These are phyloP conservation scores for Silene conica DNA, from an alignment of 148 eudicot genomes.

Conservation along the genomic window DNA sequence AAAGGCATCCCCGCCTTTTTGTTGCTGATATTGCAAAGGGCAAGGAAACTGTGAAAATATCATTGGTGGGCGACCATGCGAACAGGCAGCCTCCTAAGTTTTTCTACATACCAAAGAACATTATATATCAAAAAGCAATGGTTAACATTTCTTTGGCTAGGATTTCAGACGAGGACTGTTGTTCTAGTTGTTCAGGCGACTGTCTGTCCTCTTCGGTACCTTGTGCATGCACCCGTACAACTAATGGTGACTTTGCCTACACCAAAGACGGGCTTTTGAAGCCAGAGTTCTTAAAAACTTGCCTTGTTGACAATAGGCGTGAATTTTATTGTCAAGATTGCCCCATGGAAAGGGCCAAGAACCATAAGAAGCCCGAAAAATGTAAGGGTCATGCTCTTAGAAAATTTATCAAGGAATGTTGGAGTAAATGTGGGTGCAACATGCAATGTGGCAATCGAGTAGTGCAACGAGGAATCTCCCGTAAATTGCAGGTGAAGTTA, in stretches of 20 bases:
- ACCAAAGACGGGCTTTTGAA: conserved; percentile 52
- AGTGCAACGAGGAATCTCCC: conserved; percentile 54
- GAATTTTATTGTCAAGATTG: conserved; percentile 48
- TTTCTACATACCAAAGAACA: conserved; percentile 42
- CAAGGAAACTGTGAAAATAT: conserved; percentile 45
- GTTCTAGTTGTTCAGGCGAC: conserved; percentile 50
- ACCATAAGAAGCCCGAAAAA: conserved; percentile 34
- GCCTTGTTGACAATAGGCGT: conserved; percentile 33
- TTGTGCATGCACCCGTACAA: conserved; percentile 68
- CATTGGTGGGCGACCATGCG: conserved; percentile 43
- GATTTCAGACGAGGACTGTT: conserved; percentile 62
- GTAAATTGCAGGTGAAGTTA: conserved; percentile 50
- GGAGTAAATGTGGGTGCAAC: conserved; percentile 73
- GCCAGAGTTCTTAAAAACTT: conserved; percentile 35
- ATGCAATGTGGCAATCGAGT: conserved; percentile 62
- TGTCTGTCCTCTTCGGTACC: conserved; percentile 51
- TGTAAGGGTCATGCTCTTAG: conserved; percentile 61
- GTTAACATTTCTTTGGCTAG: conserved; percentile 56
- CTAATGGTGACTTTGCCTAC: conserved; percentile 69
- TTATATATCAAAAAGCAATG: conserved; percentile 48
- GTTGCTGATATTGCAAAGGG: conserved; percentile 56
- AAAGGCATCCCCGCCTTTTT: conserved; percentile 16
- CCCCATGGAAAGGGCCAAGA: conserved; percentile 50
- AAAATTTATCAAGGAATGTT: conserved; percentile 66
- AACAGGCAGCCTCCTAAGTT: conserved; percentile 37